Evolutionary conservation across 116 monocot species (phyloP).

Genomic region (Iris pallida): DNA sequence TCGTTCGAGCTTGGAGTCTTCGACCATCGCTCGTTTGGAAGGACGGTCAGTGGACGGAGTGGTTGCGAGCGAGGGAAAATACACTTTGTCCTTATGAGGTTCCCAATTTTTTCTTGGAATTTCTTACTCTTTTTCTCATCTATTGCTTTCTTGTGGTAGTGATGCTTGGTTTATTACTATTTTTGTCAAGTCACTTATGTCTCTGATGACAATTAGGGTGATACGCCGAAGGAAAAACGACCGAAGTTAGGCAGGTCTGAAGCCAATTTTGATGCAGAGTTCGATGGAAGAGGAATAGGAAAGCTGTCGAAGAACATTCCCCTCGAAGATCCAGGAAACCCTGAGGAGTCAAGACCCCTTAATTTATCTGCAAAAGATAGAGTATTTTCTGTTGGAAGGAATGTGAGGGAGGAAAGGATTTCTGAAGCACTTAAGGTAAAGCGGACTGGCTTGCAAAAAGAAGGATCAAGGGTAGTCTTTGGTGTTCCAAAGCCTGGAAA

Average conservation of each 20-base stretch:
- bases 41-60: constrained; percentile 83
- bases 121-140: not conserved
- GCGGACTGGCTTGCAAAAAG: constrained; percentile 65
- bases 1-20: constrained; percentile 71
- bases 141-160: too few species aligned
- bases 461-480: constrained; percentile 79
- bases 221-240: constrained; percentile 79
- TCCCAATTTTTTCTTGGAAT: constrained; percentile 6
- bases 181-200: not conserved
- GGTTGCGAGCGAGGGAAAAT: constrained; percentile 38
- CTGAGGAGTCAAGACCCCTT: constrained; percentile 35
- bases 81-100: constrained; percentile 45
- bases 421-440: constrained; percentile 36
- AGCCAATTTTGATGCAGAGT: constrained; percentile 18
- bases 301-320: constrained; percentile 8
- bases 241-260: constrained; percentile 46
- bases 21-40: constrained; percentile 88
- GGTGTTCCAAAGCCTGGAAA: constrained; percentile 97
- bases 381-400: constrained; percentile 63
- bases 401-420: constrained; percentile 30
- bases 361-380: constrained; percentile 56
- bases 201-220: constrained; percentile 34
- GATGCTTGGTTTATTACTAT: not conserved
- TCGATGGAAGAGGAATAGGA: constrained; percentile 16
- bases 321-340: constrained; percentile 23